Base-by-base conservation (phyloP, 2,329 filamentous ascomycete genomes). In the Metarhizium robertsii region DNA sequence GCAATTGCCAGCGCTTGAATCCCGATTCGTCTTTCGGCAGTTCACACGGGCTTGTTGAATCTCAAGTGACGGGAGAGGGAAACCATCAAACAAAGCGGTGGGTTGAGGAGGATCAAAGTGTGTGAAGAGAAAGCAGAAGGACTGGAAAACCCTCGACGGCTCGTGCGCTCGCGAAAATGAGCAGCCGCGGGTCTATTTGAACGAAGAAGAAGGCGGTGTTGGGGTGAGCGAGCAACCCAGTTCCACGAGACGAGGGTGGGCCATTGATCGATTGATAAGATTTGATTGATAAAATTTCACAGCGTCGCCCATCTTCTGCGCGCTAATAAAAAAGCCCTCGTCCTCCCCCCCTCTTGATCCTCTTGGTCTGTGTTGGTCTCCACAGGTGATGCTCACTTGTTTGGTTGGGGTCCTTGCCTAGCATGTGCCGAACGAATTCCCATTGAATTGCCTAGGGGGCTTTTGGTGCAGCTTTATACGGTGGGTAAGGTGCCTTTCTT, bases 201-300 rank as follows among this genome's bases (percentile, higher is more conserved):
- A 51, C 20, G 50, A 53, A 32, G 49, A 48, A 50, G 50, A 18
- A 34, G 8, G 38, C 25, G 29, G 30, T 67, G 64, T 16, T 48
- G 45, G 45, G 45, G 25, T 29, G 25, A 29, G 45, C 6, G 20
- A 16, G 45, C 14, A 11, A 66, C 67, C 66, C 65, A 66, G 69
- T 68, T 62, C 61, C 61, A 68, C 65, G 66, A 70, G 65, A 64
- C 56, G 55, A 61, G 58, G 14, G 64, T 67, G 67, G 55, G 54
- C 62, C 67, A 20, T 16, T 67, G 73, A 74, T 66, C 64, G 73
- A 75, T 75, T 75, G 73, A 75, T 75, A 74, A 75, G 73, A 75
- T 75, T 69, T 66, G 71, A 73, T 73, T 73, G 71, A 73, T 73
- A 72, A 73, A 69, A 59, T 61, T 62, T 62, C 57, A 25, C n/a